These are phyloP conservation scores for Emydomyces testavorans DNA, from an alignment of 2,329 filamentous ascomycete genomes.

Conservation along the genomic window DNA sequence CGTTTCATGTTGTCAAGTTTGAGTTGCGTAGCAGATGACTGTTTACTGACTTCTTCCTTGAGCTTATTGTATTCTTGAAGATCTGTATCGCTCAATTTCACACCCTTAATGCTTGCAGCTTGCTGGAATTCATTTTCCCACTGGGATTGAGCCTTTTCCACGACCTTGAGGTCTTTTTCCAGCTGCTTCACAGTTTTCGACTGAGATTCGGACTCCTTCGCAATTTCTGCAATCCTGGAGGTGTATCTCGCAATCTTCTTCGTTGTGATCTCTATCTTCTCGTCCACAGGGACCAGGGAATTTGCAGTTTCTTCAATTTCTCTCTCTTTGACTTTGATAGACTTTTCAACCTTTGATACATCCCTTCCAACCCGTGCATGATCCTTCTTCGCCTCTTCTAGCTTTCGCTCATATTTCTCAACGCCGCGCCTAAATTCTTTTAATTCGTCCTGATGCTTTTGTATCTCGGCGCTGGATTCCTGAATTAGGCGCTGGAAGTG, in stretches of 20 bases:
- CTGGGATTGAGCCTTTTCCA: conserved; percentile 80
- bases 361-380: conserved; percentile 66
- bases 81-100: conserved; percentile 72
- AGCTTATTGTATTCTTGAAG: conserved; percentile 81
- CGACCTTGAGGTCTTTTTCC: conserved; percentile 65
- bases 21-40: conserved; percentile 66
- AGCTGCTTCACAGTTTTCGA: conserved; percentile 57
- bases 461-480: conserved; percentile 78
- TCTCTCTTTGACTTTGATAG: conserved; percentile 75
- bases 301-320: conserved; percentile 79
- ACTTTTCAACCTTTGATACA: conserved; percentile 69
- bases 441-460: conserved; percentile 85
- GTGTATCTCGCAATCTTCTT: conserved; percentile 58
- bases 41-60: conserved; percentile 71
- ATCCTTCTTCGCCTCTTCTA: conserved; percentile 74
- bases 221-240: conserved; percentile 56
- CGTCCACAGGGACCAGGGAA: conserved; percentile 74
- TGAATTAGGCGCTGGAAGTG: conserved; percentile 91
- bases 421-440: conserved; percentile 85
- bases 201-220: conserved; percentile 66
- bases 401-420: conserved; percentile 65
- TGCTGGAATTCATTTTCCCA: conserved; percentile 84
- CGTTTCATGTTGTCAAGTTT: conserved; percentile 78
- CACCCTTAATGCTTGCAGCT: conserved; percentile 73
- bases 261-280: conserved; percentile 73